Evolutionary conservation across 2,329 filamentous ascomycete species (phyloP), one percentile per base, ranked within the genome.

Genomic region (Ploettnerulaceae sp.): DNA sequence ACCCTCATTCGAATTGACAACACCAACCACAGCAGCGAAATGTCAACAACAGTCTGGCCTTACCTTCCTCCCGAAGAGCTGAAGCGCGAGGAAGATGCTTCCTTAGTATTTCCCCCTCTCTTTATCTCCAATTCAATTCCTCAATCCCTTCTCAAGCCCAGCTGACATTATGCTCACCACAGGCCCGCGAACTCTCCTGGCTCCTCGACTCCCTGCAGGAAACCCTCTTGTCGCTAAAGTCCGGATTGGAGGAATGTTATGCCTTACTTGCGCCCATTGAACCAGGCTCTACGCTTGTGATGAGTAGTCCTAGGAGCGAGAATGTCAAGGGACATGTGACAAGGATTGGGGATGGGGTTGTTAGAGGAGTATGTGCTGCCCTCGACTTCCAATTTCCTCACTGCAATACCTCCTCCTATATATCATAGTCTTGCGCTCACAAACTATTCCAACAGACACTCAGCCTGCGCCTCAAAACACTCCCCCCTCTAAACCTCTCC

Each of bases 301-400:
- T 98, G 56, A 93, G 86, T 52, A 94, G 90, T 11, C 77, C 85
- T 46, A 80, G 90, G 46, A 91, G 88, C 45, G 93, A 98, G 70
- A 81, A 79, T 56, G 82, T 97, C 53, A 98, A 98, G 67, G 93
- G 93, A 14, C 87, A 89, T 59, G 80, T 97, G 50, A 97, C 91
- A 1, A 81, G 93, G 44, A 81, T 95, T 26, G 93, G 93, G 29
- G 88, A 88, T n/a, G 81, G 85, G 41, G 84, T 98, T 54, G 84
- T 95, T 53, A 95, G 95, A 66, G 91, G 89, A 56, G 87, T 90
- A 73, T 58, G 82, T 75, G 48, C 31, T 25, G 26, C 21, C 17
- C 15, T 35, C 37, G n/a, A n/a, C n/a, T n/a, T 26, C 17, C 17
- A 32, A 5, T 21, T 29, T n/a, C 1, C 11, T 42, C 22, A 7